phyloP scores from a whole-genome alignment of 2,329 filamentous ascomycete genomes.

The Sclerotinia minor region DNA sequence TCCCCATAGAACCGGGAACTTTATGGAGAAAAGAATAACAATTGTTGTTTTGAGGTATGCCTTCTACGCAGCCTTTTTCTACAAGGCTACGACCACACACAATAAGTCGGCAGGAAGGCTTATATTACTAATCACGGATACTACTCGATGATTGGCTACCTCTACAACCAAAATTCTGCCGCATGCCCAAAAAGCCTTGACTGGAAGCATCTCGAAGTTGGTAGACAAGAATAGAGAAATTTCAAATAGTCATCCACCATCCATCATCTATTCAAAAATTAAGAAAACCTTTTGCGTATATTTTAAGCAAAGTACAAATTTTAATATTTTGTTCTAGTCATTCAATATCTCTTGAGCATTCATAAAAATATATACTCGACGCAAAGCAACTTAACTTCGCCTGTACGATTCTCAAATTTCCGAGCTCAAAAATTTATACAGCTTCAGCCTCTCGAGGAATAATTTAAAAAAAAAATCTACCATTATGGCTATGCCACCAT shows the following conservation, averaged over 20 bases:
- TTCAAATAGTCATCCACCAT: neutral
- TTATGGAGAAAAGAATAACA: too few relatives aligned
- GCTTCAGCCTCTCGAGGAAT: neutral
- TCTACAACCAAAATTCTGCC: constrained; percentile 9
- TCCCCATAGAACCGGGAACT: too few relatives aligned
- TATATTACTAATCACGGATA: too few relatives aligned
- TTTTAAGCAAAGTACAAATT: neutral
- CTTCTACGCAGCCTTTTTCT: too few relatives aligned
- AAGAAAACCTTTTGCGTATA: neutral
- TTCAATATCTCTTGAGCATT: neutral
- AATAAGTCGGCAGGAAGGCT: too few relatives aligned
- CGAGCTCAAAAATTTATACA: neutral
- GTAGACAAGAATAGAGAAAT: constrained; percentile 7
- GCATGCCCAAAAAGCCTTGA: constrained; percentile 1
- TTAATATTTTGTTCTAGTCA: neutral
- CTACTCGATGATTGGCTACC: too few relatives aligned
- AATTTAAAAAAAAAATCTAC: neutral
- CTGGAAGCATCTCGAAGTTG: constrained; percentile 17
- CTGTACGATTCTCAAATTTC: neutral
- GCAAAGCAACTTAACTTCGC: constrained; percentile 3
- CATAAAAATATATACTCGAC: neutral
- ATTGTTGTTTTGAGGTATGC: too few relatives aligned
- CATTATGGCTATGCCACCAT: constrained; percentile 36
- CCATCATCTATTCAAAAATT: neutral
- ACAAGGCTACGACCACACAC: too few relatives aligned